Conservation (phyloP, 2,329 filamentous ascomycete genomes). For the Trichoderma polysporum region DNA sequence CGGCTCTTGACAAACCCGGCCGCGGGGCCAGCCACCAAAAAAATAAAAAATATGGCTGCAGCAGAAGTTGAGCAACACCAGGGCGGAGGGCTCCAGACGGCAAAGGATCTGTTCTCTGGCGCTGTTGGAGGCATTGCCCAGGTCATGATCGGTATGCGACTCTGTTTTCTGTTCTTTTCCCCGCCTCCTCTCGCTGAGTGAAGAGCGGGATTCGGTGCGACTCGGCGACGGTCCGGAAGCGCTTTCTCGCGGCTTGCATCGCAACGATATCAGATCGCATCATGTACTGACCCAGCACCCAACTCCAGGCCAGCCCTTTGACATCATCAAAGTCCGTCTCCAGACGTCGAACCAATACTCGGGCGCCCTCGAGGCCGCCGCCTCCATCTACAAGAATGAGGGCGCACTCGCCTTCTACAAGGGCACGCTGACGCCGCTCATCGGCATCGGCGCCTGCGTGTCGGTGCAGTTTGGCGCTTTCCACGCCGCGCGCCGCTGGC, state of each 20-base stretch:
- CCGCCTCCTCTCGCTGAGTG: not conserved
- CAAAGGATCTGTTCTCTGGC: conserved; percentile 89
- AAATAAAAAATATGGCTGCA: conserved; percentile 18
- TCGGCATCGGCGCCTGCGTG: conserved; percentile 95
- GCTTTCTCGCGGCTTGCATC: conserved; percentile 8
- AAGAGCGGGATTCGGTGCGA: not conserved
- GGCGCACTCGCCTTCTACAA: conserved; percentile 96
- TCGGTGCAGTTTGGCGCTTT: conserved; percentile 99
- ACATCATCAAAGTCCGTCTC: conserved; percentile 96
- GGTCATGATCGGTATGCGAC: conserved; percentile 74
- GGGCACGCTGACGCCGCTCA: conserved; percentile 88
- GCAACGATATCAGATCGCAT: not conserved
- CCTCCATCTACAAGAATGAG: conserved; percentile 82
- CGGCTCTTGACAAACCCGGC: not conserved
- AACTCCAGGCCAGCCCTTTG: conserved; percentile 65
- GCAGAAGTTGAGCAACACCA: conserved; percentile 38
- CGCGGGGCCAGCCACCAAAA: not conserved
- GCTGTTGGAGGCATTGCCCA: conserved; percentile 91
- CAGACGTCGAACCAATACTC: conserved; percentile 84
- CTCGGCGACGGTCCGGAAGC: conserved; percentile 13
- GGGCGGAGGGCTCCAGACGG: conserved; percentile 54
- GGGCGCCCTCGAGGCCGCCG: conserved; percentile 76
- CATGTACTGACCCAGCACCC: conserved; percentile 20
- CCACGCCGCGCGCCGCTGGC: conserved; percentile 82
- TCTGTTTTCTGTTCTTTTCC: not conserved